Conservation (phyloP, 2,329 filamentous ascomycete species). For the Lachnellula hyalina region DNA sequence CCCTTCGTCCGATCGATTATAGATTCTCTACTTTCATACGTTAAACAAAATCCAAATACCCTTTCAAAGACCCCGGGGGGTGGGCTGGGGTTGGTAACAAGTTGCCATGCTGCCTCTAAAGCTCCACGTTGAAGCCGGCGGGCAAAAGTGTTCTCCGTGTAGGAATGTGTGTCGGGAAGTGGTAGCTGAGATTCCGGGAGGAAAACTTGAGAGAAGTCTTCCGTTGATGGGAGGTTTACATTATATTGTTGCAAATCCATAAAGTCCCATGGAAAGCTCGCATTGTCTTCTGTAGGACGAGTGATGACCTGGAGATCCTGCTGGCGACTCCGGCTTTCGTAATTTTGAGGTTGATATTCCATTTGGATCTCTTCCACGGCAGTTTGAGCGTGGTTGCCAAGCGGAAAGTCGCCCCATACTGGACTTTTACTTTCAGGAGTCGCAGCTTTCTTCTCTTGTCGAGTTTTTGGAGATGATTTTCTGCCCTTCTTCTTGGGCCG, state of each 20-base stretch:
- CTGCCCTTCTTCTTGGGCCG: constrained; percentile 6
- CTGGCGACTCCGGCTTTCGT: constrained; percentile 7
- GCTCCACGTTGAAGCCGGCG: constrained; percentile 63
- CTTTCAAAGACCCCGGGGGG: constrained; percentile 42
- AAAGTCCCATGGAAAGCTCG: constrained; percentile 45
- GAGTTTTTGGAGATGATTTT: constrained; percentile 4
- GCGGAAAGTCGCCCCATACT: constrained; percentile 22
- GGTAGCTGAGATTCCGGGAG: constrained; percentile 33
- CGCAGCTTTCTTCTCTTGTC: constrained; percentile 1
- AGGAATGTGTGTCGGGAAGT: constrained; percentile 50
- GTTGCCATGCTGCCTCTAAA: constrained; percentile 55
- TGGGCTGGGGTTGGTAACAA: constrained; percentile 48
- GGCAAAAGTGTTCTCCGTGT: constrained; percentile 62
- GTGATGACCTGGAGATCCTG: constrained; percentile 45
- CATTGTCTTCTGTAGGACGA: constrained; percentile 47
- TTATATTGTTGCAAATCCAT: constrained; percentile 27
- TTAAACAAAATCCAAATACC: constrained; percentile 65
- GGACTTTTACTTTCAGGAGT: constrained; percentile 1
- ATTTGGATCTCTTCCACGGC: constrained; percentile 14
- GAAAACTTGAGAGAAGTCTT: constrained; percentile 24
- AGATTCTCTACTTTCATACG: constrained; percentile 48
- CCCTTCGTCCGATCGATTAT: constrained; percentile 40
- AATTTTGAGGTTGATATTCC: constrained; percentile 10
- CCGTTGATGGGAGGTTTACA: constrained; percentile 26
- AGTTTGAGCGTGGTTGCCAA: constrained; percentile 16